Evolutionary conservation across 805 yeast genomes (phyloP).

Genomic region (Clavispora fructus): DNA sequence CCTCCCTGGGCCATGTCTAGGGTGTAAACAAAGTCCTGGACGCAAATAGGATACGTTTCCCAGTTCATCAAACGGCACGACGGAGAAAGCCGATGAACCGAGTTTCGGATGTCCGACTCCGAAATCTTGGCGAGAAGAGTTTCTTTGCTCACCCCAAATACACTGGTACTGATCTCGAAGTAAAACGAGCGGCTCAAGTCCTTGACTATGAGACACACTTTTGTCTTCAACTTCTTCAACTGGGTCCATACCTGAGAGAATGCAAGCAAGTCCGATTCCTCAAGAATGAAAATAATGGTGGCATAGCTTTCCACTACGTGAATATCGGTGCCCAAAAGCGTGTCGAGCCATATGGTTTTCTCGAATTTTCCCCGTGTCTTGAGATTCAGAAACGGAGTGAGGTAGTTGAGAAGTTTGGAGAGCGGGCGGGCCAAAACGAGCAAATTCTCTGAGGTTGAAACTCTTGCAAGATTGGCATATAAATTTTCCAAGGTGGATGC

Average conservation of each 20-base stretch:
- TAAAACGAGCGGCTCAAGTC: slow-evolving; percentile 31
- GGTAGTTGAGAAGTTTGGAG: slow-evolving; percentile 45
- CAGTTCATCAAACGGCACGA: slow-evolving; percentile 42
- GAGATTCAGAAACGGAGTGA: slow-evolving; percentile 51
- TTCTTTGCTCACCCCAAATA: slow-evolving; percentile 9
- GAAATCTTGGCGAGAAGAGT: slow-evolving; percentile 12
- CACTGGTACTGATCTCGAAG: slow-evolving; percentile 13
- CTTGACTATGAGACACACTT: slow-evolving; percentile 28
- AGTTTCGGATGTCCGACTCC: slow-evolving; percentile 4
- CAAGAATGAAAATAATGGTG: neutral
- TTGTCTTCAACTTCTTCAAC: slow-evolving; percentile 1
- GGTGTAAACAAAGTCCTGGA: slow-evolving; percentile 37
- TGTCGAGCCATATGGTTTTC: slow-evolving; percentile 9
- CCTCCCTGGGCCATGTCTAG: slow-evolving; percentile 34
- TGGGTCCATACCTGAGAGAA: slow-evolving; percentile 5
- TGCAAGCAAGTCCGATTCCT: neutral
- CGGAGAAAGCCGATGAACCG: slow-evolving; percentile 25
- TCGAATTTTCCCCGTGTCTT: slow-evolving; percentile 45
- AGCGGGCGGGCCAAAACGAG: slow-evolving; percentile 41
- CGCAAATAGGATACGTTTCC: slow-evolving; percentile 37
- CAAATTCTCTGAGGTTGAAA: slow-evolving; percentile 21
- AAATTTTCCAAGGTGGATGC: slow-evolving; percentile 16
- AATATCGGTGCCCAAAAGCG: slow-evolving; percentile 2
- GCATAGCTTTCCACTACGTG: slow-evolving; percentile 3
- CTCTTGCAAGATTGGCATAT: slow-evolving; percentile 15